phyloP scores from a whole-genome alignment of 2,329 filamentous ascomycete genomes.

The Colletotrichum lini region DNA sequence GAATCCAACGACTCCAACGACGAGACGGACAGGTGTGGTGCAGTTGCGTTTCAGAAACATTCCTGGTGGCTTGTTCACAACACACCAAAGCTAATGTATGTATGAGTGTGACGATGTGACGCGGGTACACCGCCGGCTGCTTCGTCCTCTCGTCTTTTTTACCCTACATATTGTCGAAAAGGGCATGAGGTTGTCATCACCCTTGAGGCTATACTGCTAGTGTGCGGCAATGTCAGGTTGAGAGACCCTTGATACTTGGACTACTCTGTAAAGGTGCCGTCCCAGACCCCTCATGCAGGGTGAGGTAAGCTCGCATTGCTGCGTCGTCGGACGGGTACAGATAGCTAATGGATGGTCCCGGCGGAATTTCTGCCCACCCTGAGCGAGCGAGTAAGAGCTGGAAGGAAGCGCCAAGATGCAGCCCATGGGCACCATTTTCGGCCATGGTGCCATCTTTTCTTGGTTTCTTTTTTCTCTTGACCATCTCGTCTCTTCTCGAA shows the following conservation, averaged over 20 bases:
- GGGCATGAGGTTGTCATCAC: background rate
- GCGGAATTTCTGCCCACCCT: background rate
- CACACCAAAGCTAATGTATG: background rate
- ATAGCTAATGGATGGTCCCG: too few relatives aligned
- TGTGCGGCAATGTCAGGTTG: slow-evolving; percentile 3
- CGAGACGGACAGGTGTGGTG: background rate
- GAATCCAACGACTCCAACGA: background rate
- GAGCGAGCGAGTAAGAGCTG: background rate
- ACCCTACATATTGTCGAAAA: background rate
- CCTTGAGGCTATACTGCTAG: slow-evolving; percentile 1
- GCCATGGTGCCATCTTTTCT: background rate
- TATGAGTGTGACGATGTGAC: too few relatives aligned
- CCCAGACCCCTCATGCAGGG: slow-evolving; percentile 9
- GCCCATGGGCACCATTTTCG: background rate
- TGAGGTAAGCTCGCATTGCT: slow-evolving; percentile 3
- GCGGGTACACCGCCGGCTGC: background rate
- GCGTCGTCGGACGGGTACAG: background rate
- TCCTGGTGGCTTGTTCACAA: background rate
- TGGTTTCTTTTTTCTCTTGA: background rate
- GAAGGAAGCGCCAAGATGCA: slow-evolving; percentile 6
- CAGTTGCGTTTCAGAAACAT: too few relatives aligned
- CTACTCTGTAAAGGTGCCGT: background rate
- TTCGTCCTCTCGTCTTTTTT: too few relatives aligned
- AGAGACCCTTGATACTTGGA: slow-evolving; percentile 2
- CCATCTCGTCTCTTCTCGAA: too few relatives aligned